Evolutionary conservation across 805 yeast species (phyloP), one percentile per base, ranked within the genome.

Genomic region (Lipomyces yamanashiensis): DNA sequence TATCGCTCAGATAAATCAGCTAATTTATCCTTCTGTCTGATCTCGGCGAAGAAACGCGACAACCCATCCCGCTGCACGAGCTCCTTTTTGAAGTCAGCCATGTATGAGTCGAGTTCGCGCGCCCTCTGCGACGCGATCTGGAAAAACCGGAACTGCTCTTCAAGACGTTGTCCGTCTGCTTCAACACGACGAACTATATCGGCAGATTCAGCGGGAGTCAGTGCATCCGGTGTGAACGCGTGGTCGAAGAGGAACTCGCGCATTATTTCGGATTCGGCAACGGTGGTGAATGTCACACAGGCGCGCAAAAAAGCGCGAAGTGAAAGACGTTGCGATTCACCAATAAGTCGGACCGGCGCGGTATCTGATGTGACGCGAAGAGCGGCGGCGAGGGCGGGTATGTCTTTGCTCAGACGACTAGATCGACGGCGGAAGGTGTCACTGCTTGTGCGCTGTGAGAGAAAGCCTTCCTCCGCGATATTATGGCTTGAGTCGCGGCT

Each of bases 241-340:
- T 77, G 75, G 23, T 76, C 74, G 53, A 78, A 74, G 2, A 90
- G 67, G 71, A 92, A 92, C 28, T 80, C 80, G 34, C 78, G 73
- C 51, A 92, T 79, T 4, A 79, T 75, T 0, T 79, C 76, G 45
- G 86, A 82, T 55, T 82, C 80, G 0, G 85, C 78, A 0, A 90
- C 81, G 52, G 85, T 87, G 6, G 84, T 80, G 50, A 84, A 82
- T 40, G 81, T 77, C 9, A 83, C 71, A 17, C 92, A 74, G 1
- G 80, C 74, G 36, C 81, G 78, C 54, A 93, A 71, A 71, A 89
- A 93, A 0, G 91, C 89, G 53, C 98, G 80, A 51, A 93, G 79
- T 0, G 96, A 84, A 9, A 91, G 80, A 49, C 98, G 79, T 69
- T 90, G 82, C 67, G 85, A 87, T 74, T 93, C 98, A 36, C 96